These are phyloP conservation scores for Rhododendron ovatum DNA, from an alignment of 148 eudicot species.

Conservation along the genomic window DNA sequence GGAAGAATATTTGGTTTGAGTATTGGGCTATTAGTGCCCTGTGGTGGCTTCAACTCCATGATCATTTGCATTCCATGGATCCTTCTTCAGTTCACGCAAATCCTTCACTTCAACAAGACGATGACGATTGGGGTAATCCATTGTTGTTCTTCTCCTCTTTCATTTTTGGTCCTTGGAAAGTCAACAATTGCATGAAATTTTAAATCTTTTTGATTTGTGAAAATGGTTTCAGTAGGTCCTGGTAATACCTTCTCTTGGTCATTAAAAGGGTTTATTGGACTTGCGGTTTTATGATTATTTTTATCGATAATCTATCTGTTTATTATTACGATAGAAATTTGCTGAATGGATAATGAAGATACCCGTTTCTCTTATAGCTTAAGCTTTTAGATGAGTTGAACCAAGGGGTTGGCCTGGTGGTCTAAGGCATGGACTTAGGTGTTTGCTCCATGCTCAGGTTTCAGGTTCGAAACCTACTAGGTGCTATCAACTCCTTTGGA, in stretches of 20 bases:
- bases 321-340: background rate
- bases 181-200: background rate
- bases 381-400: background rate
- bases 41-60: slow-evolving; percentile 43
- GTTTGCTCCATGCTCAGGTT: background rate
- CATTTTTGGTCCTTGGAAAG: background rate
- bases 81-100: slow-evolving; percentile 43
- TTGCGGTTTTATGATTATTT: background rate
- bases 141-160: background rate
- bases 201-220: background rate
- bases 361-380: background rate
- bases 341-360: background rate
- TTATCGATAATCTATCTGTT: background rate
- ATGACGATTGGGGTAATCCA: slow-evolving; percentile 69
- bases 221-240: background rate
- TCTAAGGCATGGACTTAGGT: background rate
- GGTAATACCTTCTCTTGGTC: background rate
- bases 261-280: background rate
- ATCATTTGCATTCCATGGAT: slow-evolving; percentile 61
- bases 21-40: slow-evolving; percentile 50
- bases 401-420: background rate
- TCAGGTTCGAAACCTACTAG: background rate
- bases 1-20: slow-evolving; percentile 6
- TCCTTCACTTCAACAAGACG: slow-evolving; percentile 40
- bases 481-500: background rate